Evolutionary conservation across 176 grass and related monocot species (phyloP), one percentile per base, ranked within the genome.

Genomic region (Oropetium thomaeum): DNA sequence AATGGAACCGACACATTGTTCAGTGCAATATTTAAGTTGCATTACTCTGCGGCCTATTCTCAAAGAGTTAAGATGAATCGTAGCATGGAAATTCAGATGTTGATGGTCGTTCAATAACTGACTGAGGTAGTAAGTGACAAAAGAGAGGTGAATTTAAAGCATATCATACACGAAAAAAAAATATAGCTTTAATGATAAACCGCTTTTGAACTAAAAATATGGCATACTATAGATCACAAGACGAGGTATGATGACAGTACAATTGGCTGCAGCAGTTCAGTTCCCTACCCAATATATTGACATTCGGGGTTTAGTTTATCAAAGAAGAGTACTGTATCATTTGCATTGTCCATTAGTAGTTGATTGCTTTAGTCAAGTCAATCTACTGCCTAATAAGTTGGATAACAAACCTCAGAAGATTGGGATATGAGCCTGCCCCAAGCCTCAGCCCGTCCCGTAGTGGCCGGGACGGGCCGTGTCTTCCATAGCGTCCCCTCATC

Each of bases 401-500:
- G 66, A 39, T 0, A 60, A 31, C 72, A 30, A 52, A 90, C 88
- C 88, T 71, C 48, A 1, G 80, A 35, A 67, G 72, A 87, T 27
- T 87, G 83, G 6, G 88, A 90, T 60, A 90, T 86, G 7, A 90
- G 71, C 57, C 67, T 76, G 2, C 80, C 83, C 88, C 88, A 90
- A 0, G 83, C 75, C 19, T 64, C 40, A 20, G 26, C 1, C 32
- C 49, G 75, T 19, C 5, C 64, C n/a, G n/a, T n/a, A 25, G 5
- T 26, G 0, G 79, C 59, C 3, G 49, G 35, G 0, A 23, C 16
- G 1, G 57, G 70, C 62, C 27, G 35, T 26, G 25, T 66, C 60
- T 78, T 78, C 67, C 79, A 79, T 0, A 40, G 10, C 3, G 80
- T 17, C 40, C 12, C 40, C 16, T 68, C 80, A 1, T 75, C 78